Percentiles rank a stretch among this genome's conserved stretches.
Conservation (phyloP, 139 green algal genomes). For the Chlorella vulgaris region DNA sequence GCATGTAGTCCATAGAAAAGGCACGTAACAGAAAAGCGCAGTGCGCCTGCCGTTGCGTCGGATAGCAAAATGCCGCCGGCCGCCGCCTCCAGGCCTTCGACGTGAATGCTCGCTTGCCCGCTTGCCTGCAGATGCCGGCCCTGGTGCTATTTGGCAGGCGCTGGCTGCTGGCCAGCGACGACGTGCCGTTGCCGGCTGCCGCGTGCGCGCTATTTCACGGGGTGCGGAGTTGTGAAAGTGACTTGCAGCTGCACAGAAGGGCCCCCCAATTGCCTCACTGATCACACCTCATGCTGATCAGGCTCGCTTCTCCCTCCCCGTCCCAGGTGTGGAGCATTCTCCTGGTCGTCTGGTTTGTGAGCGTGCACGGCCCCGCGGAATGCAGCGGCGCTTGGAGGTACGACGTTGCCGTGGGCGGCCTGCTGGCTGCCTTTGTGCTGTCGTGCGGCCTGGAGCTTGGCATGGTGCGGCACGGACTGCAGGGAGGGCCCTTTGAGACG, state of each 20-base stretch:
- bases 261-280: not conserved
- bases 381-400: slow-evolving; percentile 40
- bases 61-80: too few species aligned
- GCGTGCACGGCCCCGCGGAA: slow-evolving; percentile 18
- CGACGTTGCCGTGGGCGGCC: slow-evolving; percentile 27
- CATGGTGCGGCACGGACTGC: slow-evolving; percentile 40
- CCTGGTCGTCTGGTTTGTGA: slow-evolving; percentile 35
- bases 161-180: slow-evolving; percentile 53
- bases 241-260: not conserved
- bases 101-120: too few species aligned
- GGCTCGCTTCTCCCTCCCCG: not conserved
- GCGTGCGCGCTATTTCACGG: slow-evolving; percentile 41
- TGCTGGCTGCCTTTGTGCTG: slow-evolving; percentile 40
- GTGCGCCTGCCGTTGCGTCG: too few species aligned
- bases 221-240: slow-evolving; percentile 10
- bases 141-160: slow-evolving; percentile 52
- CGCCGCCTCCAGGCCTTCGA: not conserved
- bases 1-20: too few species aligned
- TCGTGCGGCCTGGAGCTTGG: slow-evolving; percentile 34
- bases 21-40: too few species aligned
- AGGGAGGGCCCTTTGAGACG: slow-evolving; percentile 57
- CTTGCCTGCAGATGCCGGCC: too few species aligned
- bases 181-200: slow-evolving; percentile 43
- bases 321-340: slow-evolving; percentile 43
- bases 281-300: not conserved